Conservation (phyloP, 2,329 filamentous ascomycete species). For the Apiospora rasikravindrae region DNA sequence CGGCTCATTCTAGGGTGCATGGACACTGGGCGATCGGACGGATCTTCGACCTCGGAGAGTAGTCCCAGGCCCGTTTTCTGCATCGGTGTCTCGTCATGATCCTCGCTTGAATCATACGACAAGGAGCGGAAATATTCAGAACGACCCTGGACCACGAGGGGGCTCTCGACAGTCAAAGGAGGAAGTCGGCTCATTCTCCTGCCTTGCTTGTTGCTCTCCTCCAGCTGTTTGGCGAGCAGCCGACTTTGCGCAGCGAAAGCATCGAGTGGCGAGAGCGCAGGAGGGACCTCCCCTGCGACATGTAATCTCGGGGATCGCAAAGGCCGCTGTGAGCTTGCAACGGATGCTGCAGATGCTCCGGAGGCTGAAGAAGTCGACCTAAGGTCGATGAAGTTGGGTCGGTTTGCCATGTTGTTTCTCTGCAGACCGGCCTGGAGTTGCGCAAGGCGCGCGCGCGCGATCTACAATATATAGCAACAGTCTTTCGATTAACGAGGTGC, state of each 20-base stretch:
- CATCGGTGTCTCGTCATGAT: slow-evolving; percentile 45
- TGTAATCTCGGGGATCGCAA: slow-evolving; percentile 76
- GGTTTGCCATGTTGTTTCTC: slow-evolving; percentile 53
- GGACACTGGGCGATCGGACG: slow-evolving; percentile 67
- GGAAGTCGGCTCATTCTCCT: slow-evolving; percentile 85
- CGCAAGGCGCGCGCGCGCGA: slow-evolving; percentile 12
- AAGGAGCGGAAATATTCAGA: slow-evolving; percentile 82
- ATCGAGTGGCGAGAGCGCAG: slow-evolving; percentile 91
- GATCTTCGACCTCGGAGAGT: slow-evolving; percentile 61
- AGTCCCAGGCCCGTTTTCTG: slow-evolving; percentile 53
- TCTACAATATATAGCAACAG: not conserved
- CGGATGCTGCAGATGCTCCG: slow-evolving; percentile 43
- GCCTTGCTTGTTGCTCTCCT: slow-evolving; percentile 76
- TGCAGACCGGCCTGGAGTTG: slow-evolving; percentile 6
- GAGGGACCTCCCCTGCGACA: slow-evolving; percentile 80
- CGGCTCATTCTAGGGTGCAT: slow-evolving; percentile 78
- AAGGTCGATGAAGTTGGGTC: slow-evolving; percentile 64
- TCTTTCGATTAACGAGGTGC: not conserved
- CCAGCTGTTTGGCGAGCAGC: slow-evolving; percentile 83
- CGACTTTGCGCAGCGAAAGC: slow-evolving; percentile 93
- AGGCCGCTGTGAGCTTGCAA: slow-evolving; percentile 54
- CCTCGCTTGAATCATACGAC: slow-evolving; percentile 65
- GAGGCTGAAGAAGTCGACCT: slow-evolving; percentile 63
- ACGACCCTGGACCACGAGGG: slow-evolving; percentile 74
- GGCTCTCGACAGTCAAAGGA: slow-evolving; percentile 81